Percentiles rank a stretch among this genome's conserved stretches.
Conservation (phyloP, 2,329 filamentous ascomycete genomes). For the Reticulascus tulasneorum region DNA sequence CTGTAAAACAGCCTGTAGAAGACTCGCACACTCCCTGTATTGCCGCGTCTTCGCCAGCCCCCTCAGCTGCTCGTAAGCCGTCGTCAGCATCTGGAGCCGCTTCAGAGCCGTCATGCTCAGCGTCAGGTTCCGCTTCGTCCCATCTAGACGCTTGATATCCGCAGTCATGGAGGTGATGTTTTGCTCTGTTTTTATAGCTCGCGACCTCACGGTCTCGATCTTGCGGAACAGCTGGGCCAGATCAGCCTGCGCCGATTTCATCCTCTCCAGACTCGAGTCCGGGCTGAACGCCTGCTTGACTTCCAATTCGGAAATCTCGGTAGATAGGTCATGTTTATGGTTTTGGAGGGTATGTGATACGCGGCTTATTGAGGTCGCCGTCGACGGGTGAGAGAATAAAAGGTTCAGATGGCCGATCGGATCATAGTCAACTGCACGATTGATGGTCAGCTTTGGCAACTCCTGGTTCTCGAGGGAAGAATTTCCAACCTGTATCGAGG, state of each 20-base stretch:
- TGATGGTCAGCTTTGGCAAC: slow-evolving; percentile 16
- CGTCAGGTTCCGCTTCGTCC: slow-evolving; percentile 93
- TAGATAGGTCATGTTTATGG: slow-evolving; percentile 79
- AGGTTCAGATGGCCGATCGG: slow-evolving; percentile 89
- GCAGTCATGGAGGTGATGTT: slow-evolving; percentile 98
- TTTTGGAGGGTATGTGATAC: slow-evolving; percentile 70
- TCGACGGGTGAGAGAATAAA: slow-evolving; percentile 86
- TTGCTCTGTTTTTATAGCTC: slow-evolving; percentile 88
- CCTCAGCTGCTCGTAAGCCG: slow-evolving; percentile 93
- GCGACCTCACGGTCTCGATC: slow-evolving; percentile 86
- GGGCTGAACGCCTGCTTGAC: slow-evolving; percentile 80
- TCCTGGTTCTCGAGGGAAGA: slow-evolving; percentile 5
- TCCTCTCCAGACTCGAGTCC: slow-evolving; percentile 82
- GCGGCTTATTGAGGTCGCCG: slow-evolving; percentile 70
- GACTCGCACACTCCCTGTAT: slow-evolving; percentile 89
- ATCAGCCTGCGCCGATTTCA: slow-evolving; percentile 86
- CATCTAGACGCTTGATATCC: slow-evolving; percentile 95
- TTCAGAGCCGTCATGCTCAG: slow-evolving; percentile 97
- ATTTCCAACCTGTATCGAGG: slow-evolving; percentile 44
- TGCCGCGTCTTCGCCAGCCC: slow-evolving; percentile 80
- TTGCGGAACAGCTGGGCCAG: slow-evolving; percentile 87
- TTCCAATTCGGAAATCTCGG: slow-evolving; percentile 69
- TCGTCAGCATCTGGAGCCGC: slow-evolving; percentile 95
- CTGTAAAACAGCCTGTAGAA: slow-evolving; percentile 92
- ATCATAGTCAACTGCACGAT: slow-evolving; percentile 75